Evolutionary conservation across 768 basidiomycete genomes (phyloP).

Genomic region (Podaxis sp.): DNA sequence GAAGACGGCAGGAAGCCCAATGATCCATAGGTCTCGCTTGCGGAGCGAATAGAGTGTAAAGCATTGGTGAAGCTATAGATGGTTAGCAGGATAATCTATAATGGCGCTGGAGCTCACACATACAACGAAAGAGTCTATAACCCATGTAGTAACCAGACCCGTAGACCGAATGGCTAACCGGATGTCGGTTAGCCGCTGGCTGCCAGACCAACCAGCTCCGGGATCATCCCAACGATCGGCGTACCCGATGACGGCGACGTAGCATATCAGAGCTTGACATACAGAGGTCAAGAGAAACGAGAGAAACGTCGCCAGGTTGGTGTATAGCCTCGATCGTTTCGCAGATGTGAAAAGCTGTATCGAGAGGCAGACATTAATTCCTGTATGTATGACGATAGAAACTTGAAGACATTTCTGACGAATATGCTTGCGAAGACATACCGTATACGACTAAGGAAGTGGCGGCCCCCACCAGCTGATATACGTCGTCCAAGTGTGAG

Average conservation of each 20-base stretch:
- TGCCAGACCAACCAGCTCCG: background rate
- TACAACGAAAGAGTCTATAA: background rate
- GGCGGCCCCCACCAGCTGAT: background rate
- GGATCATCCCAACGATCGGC: background rate
- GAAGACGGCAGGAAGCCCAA: background rate
- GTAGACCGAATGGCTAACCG: background rate
- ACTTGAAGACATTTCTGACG: background rate
- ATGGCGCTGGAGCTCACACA: background rate
- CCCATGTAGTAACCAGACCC: background rate
- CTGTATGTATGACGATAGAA: background rate
- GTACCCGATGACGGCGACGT: background rate
- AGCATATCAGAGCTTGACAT: background rate
- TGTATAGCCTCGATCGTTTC: background rate
- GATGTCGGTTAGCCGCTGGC: background rate
- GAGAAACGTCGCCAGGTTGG: background rate
- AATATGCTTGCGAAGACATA: background rate
- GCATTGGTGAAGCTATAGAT: background rate
- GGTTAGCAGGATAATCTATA: no score
- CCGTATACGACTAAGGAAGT: background rate
- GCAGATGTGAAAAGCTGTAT: background rate
- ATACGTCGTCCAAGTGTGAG: background rate
- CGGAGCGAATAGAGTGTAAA: background rate
- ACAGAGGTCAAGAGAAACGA: background rate
- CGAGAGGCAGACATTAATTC: background rate
- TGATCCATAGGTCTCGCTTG: background rate